Base-by-base conservation (phyloP, 2,329 filamentous ascomycete species). In the Lanzia echinophila region DNA sequence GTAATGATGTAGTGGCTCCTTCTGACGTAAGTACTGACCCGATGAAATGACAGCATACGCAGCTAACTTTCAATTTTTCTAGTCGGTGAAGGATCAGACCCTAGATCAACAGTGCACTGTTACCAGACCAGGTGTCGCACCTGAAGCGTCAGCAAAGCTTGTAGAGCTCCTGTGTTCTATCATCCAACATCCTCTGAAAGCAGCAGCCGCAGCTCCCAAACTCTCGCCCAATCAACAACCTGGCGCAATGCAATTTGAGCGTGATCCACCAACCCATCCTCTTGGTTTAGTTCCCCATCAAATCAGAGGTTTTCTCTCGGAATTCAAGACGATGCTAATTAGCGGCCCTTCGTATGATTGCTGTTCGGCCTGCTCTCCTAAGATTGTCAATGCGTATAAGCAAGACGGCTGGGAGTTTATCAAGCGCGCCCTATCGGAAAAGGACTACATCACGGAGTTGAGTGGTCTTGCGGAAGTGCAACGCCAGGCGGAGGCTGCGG, bases 21-120 rank as follows among this genome's bases (percentile, higher is more conserved):
- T 86, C 86, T 58, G 90, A 97, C 73, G 91, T 95, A 74, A 82
- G 86, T 79, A 41, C 8, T 13, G 8, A n/a, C n/a, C n/a, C n/a
- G n/a, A n/a, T n/a, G n/a, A n/a, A n/a, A 39, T 31, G 8, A 15
- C 19, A 20, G 15, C 13, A 13, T 33, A 7, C 13, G 13, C 32
- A 33, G 32, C 13, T 13, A 33, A 6, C 32, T 33, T 33, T 13
- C 36, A n/a, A 5, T 15, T 34, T 13, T 28, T 56, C 47, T 65
- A 95, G 88, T 96, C 90, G 2, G 81, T 96, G 67, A 96, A 92
- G 70, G 90, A 96, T 65, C 88, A 91, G 63, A 97, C 94, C 0
- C 83, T 99, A 11, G 94, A 99, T 68, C 94, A 99, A 69, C 94
- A 97, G 72, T 99, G 94, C 71, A 99, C 94, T 0, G 94, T 99